Percentiles rank a stretch among this genome's conserved stretches.
These are phyloP conservation scores for Sclerotinia minor DNA, from an alignment of 2,329 filamentous ascomycete species.

Conservation along the genomic window DNA sequence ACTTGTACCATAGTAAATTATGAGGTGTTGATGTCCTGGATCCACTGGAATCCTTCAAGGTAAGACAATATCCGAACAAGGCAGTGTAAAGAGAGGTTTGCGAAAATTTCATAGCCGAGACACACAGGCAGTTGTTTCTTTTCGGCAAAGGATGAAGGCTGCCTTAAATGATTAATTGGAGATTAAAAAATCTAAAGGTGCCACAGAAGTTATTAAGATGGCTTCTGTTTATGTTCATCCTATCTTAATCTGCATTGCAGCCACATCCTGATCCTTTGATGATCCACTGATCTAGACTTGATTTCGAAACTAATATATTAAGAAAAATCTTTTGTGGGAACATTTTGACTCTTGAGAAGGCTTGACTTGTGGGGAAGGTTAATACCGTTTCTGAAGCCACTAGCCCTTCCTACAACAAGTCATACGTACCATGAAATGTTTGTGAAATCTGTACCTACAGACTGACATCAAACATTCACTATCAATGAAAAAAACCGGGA, in stretches of 20 bases:
- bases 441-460: background rate
- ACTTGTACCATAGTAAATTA: background rate
- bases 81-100: background rate
- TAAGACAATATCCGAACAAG: background rate
- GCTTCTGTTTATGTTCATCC: background rate
- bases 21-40: background rate
- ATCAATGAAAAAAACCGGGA: too few species aligned
- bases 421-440: background rate
- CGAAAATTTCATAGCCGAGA: background rate
- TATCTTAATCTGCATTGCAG: background rate
- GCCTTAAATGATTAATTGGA: background rate
- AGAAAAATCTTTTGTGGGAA: too few species aligned
- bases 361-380: too few species aligned
- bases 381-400: background rate
- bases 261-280: background rate
- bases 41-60: background rate
- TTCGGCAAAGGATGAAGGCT: background rate
- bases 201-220: background rate
- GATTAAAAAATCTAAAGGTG: background rate
- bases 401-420: background rate
- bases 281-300: too few species aligned
- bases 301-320: background rate
- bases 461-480: background rate
- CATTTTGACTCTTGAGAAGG: too few species aligned
- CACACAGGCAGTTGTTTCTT: background rate